Percentiles rank a stretch among this genome's conserved stretches.
These are phyloP conservation scores for Fonsecaea nubica DNA, from an alignment of 2,329 filamentous ascomycete genomes.

Conservation along the genomic window DNA sequence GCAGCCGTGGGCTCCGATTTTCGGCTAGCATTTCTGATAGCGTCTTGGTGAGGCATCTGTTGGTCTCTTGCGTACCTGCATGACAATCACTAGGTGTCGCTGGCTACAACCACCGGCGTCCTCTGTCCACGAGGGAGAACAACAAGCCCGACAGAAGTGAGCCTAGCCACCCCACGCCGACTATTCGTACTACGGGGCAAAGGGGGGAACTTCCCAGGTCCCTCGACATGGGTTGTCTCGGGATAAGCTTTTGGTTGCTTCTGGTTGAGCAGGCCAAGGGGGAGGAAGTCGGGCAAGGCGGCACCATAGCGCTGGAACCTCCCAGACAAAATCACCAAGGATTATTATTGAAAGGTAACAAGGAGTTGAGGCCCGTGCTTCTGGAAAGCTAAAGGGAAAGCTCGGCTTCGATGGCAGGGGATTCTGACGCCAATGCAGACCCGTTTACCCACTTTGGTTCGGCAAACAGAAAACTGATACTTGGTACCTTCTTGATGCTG, in stretches of 20 bases:
- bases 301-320: constrained; percentile 1
- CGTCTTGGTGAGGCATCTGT: not conserved
- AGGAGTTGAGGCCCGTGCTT: not conserved
- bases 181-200: not conserved
- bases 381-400: constrained; percentile 1
- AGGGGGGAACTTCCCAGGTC: not conserved
- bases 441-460: not conserved
- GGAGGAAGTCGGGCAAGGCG: not conserved
- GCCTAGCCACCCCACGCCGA: not conserved
- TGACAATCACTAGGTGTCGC: not conserved
- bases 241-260: not conserved
- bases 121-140: not conserved
- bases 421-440: constrained; percentile 4
- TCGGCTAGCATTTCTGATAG: constrained; percentile 9
- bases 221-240: not conserved
- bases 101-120: not conserved
- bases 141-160: not conserved
- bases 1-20: constrained; percentile 3
- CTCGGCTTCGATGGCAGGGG: constrained; percentile 45
- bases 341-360: not conserved
- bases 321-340: not conserved
- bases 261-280: not conserved
- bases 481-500: not conserved
- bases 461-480: not conserved
- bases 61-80: not conserved